These are phyloP conservation scores for Podospora sp. DNA, from an alignment of 495 filamentous ascomycete species.

Conservation along the genomic window DNA sequence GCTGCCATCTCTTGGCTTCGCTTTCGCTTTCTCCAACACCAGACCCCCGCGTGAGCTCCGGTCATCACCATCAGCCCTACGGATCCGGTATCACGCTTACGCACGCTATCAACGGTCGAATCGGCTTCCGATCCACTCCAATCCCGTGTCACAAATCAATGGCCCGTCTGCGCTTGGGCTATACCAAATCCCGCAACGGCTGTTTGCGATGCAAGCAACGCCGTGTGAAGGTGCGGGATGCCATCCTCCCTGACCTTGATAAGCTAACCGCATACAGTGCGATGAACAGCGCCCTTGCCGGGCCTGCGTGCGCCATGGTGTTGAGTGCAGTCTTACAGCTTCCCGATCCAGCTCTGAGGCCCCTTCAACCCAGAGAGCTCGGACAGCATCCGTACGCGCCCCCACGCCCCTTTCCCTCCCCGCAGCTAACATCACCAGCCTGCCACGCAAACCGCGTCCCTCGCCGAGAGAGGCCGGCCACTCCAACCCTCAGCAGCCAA, in stretches of 20 bases:
- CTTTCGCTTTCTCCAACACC: conserved; percentile 23
- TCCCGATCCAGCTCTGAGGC: neutral
- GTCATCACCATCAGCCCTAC: neutral
- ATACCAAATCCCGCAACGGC: conserved; percentile 36
- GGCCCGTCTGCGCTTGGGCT: conserved; percentile 35
- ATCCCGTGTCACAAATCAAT: conserved; percentile 1
- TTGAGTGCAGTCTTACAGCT: conserved; percentile 35
- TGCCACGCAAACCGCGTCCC: neutral
- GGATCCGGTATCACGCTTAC: neutral
- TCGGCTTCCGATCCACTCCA: neutral
- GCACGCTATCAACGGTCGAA: neutral
- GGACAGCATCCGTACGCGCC: neutral
- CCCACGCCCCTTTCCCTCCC: neutral
- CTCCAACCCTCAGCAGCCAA: neutral
- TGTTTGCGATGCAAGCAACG: conserved; percentile 37
- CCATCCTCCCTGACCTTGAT: neutral
- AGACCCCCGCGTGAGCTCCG: neutral
- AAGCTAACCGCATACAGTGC: conserved; percentile 24
- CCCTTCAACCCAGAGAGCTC: conserved; percentile 9
- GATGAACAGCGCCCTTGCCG: conserved; percentile 37
- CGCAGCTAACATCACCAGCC: neutral
- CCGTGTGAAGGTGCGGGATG: conserved; percentile 33
- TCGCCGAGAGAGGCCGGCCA: neutral
- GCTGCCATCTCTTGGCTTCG: conserved; percentile 1
- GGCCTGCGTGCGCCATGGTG: conserved; percentile 34